These are phyloP conservation scores for Aspergillus viridinutans DNA, from an alignment of 2,329 filamentous ascomycete species.

Conservation along the genomic window DNA sequence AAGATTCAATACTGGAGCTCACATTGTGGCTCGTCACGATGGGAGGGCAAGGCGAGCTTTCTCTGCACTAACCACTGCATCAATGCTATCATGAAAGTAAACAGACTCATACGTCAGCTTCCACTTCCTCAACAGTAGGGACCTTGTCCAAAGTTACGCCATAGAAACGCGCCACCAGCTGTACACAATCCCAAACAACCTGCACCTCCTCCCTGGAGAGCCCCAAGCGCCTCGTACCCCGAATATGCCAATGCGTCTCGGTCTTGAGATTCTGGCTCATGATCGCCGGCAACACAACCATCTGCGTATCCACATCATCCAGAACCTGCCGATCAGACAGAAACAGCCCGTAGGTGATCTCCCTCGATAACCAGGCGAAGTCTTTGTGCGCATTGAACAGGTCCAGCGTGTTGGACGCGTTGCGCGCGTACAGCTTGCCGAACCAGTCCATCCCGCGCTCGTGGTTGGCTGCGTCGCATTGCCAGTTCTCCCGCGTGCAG, in stretches of 20 bases:
- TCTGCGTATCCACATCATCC: conserved; percentile 41
- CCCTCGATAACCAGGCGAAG: conserved; percentile 70
- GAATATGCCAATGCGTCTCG: conserved; percentile 45
- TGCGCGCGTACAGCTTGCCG: conserved; percentile 52
- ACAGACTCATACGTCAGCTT: conserved; percentile 24
- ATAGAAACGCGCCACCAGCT: conserved; percentile 27
- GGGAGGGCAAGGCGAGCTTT: neutral
- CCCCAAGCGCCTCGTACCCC: conserved; percentile 40
- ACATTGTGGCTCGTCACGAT: neutral
- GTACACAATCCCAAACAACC: conserved; percentile 29
- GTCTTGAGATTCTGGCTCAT: conserved; percentile 42
- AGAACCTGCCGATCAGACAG: conserved; percentile 41
- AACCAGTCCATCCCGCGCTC: conserved; percentile 55
- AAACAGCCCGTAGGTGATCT: conserved; percentile 63
- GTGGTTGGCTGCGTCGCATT: conserved; percentile 53
- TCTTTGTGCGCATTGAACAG: conserved; percentile 31
- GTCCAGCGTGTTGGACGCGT: conserved; percentile 35
- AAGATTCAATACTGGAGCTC: neutral
- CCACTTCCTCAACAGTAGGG: conserved; percentile 29
- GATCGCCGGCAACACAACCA: conserved; percentile 42
- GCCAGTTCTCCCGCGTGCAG: conserved; percentile 54
- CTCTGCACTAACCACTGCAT: neutral
- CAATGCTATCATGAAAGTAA: neutral
- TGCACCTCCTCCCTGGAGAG: conserved; percentile 39
- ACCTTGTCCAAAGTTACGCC: conserved; percentile 26